Evolutionary conservation across 805 yeast species (phyloP).

Genomic region (Saccharomycopsis sp.): DNA sequence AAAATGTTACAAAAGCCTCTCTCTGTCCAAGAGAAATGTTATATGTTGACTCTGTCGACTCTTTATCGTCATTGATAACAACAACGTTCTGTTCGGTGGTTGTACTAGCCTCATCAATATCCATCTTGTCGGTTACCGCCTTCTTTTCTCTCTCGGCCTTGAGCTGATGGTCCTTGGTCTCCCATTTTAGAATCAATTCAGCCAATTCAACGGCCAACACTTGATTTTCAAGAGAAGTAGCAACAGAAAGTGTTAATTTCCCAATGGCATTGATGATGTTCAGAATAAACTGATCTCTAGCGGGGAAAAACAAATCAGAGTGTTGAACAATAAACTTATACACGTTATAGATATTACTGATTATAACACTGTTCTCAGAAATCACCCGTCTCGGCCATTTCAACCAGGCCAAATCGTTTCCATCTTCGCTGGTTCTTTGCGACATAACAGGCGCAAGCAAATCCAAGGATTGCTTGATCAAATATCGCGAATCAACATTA

Average conservation of each 20-base stretch:
- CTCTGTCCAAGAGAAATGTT: slow-evolving; percentile 69
- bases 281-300: slow-evolving; percentile 86
- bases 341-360: slow-evolving; percentile 79
- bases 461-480: slow-evolving; percentile 85
- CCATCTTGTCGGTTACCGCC: no score
- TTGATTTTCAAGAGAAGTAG: slow-evolving; percentile 76
- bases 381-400: slow-evolving; percentile 92
- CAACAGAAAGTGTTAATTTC: slow-evolving; percentile 70
- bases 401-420: slow-evolving; percentile 59
- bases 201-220: slow-evolving; percentile 83
- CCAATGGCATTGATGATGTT: slow-evolving; percentile 91
- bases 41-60: slow-evolving; percentile 38
- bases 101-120: no score
- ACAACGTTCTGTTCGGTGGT: no score
- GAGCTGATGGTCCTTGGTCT: slow-evolving; percentile 38
- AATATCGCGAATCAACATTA: slow-evolving; percentile 73
- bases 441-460: slow-evolving; percentile 83
- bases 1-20: slow-evolving; percentile 84
- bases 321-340: slow-evolving; percentile 86
- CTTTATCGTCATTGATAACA: no score
- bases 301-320: slow-evolving; percentile 74
- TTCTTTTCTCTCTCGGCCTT: slow-evolving; percentile 15
- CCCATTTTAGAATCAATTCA: slow-evolving; percentile 83
- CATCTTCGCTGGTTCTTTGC: slow-evolving; percentile 49
- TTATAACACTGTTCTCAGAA: slow-evolving; percentile 61